A percentile compares a stretch with the other conserved stretches of the same genome.
Conservation (phyloP, 2,329 filamentous ascomycete genomes). For the Sporothrix schenckii region DNA sequence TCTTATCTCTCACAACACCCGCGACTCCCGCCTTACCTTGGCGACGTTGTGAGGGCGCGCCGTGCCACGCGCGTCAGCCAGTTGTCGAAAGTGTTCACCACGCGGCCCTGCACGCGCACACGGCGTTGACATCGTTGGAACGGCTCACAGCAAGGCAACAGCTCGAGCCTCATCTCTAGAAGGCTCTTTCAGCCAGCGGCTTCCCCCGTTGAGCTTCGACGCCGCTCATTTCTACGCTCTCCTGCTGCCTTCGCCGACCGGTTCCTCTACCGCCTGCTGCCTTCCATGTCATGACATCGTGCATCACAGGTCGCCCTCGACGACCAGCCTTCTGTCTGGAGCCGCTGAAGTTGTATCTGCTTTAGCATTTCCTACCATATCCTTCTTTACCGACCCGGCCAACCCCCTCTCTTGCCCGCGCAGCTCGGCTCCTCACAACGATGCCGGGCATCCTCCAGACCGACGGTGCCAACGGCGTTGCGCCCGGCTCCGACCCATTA, state of each 20-base stretch:
- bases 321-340: conserved; percentile 27
- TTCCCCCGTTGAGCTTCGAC: not conserved
- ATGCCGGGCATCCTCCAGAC: conserved; percentile 40
- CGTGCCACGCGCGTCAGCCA: not conserved
- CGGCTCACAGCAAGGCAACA: not conserved
- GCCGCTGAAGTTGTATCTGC: not conserved
- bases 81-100: not conserved
- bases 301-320: conserved; percentile 26
- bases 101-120: not conserved
- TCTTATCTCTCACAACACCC: not conserved
- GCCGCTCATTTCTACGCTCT: not conserved
- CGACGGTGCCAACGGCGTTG: conserved; percentile 26
- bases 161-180: not conserved
- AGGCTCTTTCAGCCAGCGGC: too few relatives aligned
- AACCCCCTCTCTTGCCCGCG: not conserved
- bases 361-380: not conserved
- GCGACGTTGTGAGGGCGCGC: not conserved
- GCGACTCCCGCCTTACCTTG: not conserved
- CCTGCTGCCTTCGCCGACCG: not conserved
- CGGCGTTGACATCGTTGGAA: not conserved
- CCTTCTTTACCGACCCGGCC: too few relatives aligned
- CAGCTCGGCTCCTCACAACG: not conserved
- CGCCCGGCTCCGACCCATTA: not conserved
- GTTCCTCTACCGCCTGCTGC: not conserved
- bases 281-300: conserved; percentile 31